phyloP scores from a whole-genome alignment of 148 eudicot genomes.

The Rhododendron griersonianum region DNA sequence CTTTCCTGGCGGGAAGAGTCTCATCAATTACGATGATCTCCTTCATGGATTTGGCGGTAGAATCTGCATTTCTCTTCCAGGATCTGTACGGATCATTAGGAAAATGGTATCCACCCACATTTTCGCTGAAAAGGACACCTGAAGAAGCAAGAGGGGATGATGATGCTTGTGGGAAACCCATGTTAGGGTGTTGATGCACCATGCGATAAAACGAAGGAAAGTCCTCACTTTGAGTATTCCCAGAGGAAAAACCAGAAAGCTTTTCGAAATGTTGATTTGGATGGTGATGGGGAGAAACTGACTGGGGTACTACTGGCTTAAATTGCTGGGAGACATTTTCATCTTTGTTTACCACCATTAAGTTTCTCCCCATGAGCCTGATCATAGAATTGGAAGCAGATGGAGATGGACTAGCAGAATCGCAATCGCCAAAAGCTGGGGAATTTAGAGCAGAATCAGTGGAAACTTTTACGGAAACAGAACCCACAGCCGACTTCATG shows the following conservation, averaged over 20 bases:
- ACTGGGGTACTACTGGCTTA: neutral
- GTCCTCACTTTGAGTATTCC: conserved; percentile 10
- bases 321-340: conserved; percentile 20
- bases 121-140: conserved; percentile 11
- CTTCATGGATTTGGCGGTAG: conserved; percentile 3
- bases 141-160: conserved; percentile 9
- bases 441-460: conserved; percentile 15
- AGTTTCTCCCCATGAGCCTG: conserved; percentile 86
- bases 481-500: conserved; percentile 16
- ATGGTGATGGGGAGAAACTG: neutral
- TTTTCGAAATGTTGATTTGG: conserved; percentile 3
- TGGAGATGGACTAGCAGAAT: conserved; percentile 45
- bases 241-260: neutral
- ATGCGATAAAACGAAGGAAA: conserved; percentile 6
- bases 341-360: conserved; percentile 64
- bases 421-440: conserved; percentile 29
- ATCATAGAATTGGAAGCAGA: conserved; percentile 55
- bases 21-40: conserved; percentile 42
- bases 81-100: conserved; percentile 3
- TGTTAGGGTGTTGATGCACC: conserved; percentile 14
- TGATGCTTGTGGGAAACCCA: conserved; percentile 1
- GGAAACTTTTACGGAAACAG: conserved; percentile 19
- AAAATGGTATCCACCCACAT: conserved; percentile 9
- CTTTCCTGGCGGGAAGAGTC: conserved; percentile 20
- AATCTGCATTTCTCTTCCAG: conserved; percentile 5